Base-by-base conservation (phyloP, 164 flowering plant species). In the Nymphaea thermarum region DNA sequence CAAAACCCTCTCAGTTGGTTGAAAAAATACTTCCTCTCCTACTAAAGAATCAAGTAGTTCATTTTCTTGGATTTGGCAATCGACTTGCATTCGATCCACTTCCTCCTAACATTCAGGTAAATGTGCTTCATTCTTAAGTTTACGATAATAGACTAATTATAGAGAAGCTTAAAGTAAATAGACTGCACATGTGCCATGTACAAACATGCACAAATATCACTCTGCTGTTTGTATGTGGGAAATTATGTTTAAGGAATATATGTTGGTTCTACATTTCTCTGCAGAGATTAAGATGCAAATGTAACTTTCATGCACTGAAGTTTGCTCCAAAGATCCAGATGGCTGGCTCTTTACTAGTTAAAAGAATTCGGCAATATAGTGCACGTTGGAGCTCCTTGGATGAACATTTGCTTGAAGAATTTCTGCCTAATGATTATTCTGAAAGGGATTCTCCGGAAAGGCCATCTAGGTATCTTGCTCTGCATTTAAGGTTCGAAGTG, bases 21-120 rank as follows among this genome's bases (percentile, higher is more conserved):
- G 71, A 74, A 60, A 71, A 60, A 6, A 82, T 82, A 44, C 88
- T 87, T 71, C 98, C 99, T 44, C 72, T 87, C 70, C 84, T 95
- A 4, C 65, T 67, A 66, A 73, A 65, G 67, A 88, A 90, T 76
- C 84, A 84, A 71, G 79, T 85, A 57, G 96, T 95, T 72, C 97
- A 91, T 77, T 85, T 92, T 60, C 90, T 95, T 70, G 99, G 99
- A 71, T 95, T 81, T 81, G 96, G 98, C 67, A 91, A 95, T 72
- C 84, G 99, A 61, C 89, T 92, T 18, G 97, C 93, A 43, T 95
- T 95, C 77, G 98, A 95, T 81, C 90, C 93, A 67, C 62, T 95
- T 71, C 90, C 98, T 66, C 78, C 62, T 62, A 60, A 85, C 41
- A 84, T 95, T 79, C 99, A 90, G 93, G 98, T 93, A 42, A 16